Percentiles rank a stretch among this genome's conserved stretches.
Evolutionary conservation across 371 early-diverging fungal species (phyloP).

Genomic region (Entomophthora muscae): DNA sequence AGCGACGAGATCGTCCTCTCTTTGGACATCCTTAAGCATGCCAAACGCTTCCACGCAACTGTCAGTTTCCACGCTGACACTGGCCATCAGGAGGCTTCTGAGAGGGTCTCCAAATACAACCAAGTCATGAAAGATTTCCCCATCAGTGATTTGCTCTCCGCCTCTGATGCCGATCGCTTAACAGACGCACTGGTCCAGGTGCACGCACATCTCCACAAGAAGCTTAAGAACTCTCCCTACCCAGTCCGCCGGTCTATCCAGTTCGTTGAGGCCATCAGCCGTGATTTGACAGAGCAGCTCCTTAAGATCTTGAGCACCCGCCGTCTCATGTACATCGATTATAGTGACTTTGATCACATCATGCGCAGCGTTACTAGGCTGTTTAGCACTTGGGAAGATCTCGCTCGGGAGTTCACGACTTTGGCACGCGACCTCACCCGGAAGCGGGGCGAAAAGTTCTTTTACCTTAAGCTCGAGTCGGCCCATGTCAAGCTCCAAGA

Average conservation of each 20-base stretch:
- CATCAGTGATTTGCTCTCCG: constrained; percentile 82
- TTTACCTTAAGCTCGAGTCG: constrained; percentile 82
- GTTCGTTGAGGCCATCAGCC: constrained; percentile 86
- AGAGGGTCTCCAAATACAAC: constrained; percentile 86
- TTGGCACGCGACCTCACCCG: constrained; percentile 90
- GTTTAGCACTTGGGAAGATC: constrained; percentile 89
- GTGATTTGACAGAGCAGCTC: constrained; percentile 84
- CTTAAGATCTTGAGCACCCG: constrained; percentile 72
- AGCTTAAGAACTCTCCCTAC: constrained; percentile 76
- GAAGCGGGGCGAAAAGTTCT: constrained; percentile 81
- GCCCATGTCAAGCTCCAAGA: constrained; percentile 90
- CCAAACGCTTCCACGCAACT: constrained; percentile 96
- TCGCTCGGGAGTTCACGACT: constrained; percentile 84
- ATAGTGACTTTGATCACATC: constrained; percentile 65
- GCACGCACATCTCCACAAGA: constrained; percentile 91
- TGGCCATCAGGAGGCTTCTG: constrained; percentile 85
- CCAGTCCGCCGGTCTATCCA: constrained; percentile 85
- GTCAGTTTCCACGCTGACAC: constrained; percentile 96
- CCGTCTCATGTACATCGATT: constrained; percentile 85
- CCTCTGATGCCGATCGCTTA: constrained; percentile 77
- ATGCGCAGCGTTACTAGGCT: constrained; percentile 70
- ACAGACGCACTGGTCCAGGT: constrained; percentile 61
- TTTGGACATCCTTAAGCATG: constrained; percentile 83
- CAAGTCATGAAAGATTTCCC: constrained; percentile 97
- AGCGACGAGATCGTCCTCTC: constrained; percentile 83